These are phyloP conservation scores for Pseudozyma thailandica DNA, from an alignment of 1,284 basidiomycete species.

Conservation along the genomic window DNA sequence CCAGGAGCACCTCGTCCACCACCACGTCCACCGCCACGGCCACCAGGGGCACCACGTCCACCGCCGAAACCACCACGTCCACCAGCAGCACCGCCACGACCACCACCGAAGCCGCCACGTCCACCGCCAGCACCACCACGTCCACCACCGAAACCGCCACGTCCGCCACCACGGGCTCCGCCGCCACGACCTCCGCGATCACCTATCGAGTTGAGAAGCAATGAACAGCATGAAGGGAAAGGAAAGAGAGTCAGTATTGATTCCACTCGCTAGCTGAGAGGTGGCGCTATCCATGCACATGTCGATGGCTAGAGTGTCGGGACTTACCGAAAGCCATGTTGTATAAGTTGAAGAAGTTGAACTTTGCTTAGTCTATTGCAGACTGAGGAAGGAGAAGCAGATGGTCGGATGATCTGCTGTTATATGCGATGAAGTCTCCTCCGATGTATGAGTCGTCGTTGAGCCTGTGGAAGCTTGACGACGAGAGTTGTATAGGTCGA, in stretches of 20 bases:
- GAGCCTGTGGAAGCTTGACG: constrained; percentile 10
- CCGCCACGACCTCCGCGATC: constrained; percentile 63
- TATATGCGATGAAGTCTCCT: neutral
- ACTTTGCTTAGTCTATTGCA: constrained; percentile 23
- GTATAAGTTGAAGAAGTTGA: constrained; percentile 7
- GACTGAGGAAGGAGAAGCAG: constrained; percentile 14
- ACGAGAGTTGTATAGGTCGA: constrained; percentile 6
- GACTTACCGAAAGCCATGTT: constrained; percentile 52
- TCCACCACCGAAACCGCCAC: constrained; percentile 72
- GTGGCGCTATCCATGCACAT: no score
- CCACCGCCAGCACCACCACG: constrained; percentile 57
- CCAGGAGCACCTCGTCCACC: constrained; percentile 57
- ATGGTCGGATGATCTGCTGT: constrained; percentile 13
- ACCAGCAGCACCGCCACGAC: constrained; percentile 66
- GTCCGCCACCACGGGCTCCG: constrained; percentile 51
- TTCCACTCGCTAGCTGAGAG: neutral
- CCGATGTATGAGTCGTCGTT: constrained; percentile 4
- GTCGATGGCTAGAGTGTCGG: no score
- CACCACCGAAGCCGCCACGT: constrained; percentile 71
- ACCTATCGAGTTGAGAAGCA: constrained; percentile 23
- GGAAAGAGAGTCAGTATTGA: constrained; percentile 10
- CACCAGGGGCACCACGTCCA: constrained; percentile 50
- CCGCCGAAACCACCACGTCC: constrained; percentile 50
- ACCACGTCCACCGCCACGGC: constrained; percentile 27
- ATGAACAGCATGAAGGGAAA: constrained; percentile 5